These are phyloP conservation scores for Capsicum pubescens DNA, from an alignment of 257 asterid species.

Conservation along the genomic window DNA sequence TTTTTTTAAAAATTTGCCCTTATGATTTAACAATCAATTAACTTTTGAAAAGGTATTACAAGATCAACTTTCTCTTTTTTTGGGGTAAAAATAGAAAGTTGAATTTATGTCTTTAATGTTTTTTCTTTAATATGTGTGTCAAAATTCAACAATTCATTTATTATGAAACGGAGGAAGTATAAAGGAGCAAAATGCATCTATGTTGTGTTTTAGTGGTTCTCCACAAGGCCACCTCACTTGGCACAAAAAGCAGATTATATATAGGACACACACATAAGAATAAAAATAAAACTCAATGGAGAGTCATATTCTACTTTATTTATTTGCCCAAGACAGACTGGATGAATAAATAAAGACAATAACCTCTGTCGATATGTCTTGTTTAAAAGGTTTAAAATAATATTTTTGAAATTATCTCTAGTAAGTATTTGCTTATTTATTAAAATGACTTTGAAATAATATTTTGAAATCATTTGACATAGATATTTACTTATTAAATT, in stretches of 20 bases:
- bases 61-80: no score
- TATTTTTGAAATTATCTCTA: neutral
- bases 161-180: no score
- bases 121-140: no score
- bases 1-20: no score
- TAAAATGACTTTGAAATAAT: no score
- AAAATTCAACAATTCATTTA: no score
- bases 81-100: no score
- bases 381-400: neutral
- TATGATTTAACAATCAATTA: no score
- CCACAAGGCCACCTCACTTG: neutral
- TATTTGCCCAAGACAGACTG: constrained; percentile 21
- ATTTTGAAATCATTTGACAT: neutral
- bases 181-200: neutral
- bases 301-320: constrained; percentile 21
- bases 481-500: neutral
- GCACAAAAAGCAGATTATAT: neutral
- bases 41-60: no score
- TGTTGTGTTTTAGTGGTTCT: neutral
- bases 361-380: neutral
- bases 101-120: no score
- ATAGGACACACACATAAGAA: neutral
- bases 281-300: neutral
- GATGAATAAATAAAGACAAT: constrained; percentile 13
- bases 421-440: no score